Evolutionary conservation across 2,329 filamentous ascomycete genomes (phyloP), one percentile per base, ranked within the genome.

Genomic region (Lecanosticta acicola): DNA sequence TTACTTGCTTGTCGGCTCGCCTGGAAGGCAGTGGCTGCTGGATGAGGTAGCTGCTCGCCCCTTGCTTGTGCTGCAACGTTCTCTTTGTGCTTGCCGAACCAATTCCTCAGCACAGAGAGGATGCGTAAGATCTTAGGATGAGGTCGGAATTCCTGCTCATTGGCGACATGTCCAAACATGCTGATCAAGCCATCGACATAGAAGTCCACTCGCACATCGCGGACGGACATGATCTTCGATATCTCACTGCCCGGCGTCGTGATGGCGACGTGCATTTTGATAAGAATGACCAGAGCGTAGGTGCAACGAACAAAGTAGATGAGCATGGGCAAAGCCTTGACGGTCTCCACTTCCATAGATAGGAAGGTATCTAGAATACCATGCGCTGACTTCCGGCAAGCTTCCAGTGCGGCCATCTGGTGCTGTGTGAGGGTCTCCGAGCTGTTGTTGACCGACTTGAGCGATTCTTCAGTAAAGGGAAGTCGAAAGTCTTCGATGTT

Each of bases 181-280:
- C 62, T 57, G 49, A 74, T 71, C 26, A 75, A 58, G 16, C 66
- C 66, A 43, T 71, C 70, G n/a, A 71, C 64, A 48, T 70, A 71
- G 44, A 65, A 55, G 29, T 75, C 71, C 18, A 76, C 69, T n/a
- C 66, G 62, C 8, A 76, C 61, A 35, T 71, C 67, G 35, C 73
- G 67, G 29, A 70, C 66, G 32, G 68, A 68, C 60, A 77, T 72
- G 44, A 75, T 68, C 50, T 67, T 73, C 40, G 70, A 68, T 1
- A 77, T 64, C 54, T 77, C 73, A 16, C 60, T 66, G 16, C 66
- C 67, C 3, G 72, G 71, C n/a, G 66, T 68, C 3, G 68, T 72
- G 4, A 74, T 69, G 1, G 76, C 75, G 39, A 78, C 75, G 63
- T 77, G 78, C 68, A 81, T 73, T 56, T 80, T 80, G 64, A 80